phyloP scores from a whole-genome alignment of 495 filamentous ascomycete species.

The Hypoxylon trugodes region DNA sequence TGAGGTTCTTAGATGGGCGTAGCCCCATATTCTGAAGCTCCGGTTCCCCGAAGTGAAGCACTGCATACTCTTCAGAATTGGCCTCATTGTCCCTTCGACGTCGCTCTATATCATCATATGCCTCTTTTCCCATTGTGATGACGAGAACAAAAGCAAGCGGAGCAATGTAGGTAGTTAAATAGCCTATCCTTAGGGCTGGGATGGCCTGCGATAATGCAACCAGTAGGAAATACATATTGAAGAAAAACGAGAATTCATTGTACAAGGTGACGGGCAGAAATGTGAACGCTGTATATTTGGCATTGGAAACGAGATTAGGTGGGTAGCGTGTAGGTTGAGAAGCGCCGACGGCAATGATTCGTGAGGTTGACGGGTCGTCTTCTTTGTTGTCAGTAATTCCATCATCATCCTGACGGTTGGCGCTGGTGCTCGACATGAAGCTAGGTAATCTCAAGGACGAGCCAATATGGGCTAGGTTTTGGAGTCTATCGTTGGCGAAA shows the following conservation, averaged over 20 bases:
- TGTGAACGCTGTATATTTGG: constrained; percentile 96
- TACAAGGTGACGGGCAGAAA: constrained; percentile 95
- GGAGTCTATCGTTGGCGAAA: constrained; percentile 46
- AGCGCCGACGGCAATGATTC: constrained; percentile 60
- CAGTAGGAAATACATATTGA: constrained; percentile 98
- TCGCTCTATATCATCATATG: constrained; percentile 89
- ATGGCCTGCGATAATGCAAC: constrained; percentile 95
- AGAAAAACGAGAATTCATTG: constrained; percentile 99
- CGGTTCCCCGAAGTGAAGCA: constrained; percentile 71
- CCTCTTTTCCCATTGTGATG: constrained; percentile 95
- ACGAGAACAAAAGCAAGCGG: constrained; percentile 90
- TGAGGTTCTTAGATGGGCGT: constrained; percentile 48
- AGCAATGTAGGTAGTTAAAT: constrained; percentile 92
- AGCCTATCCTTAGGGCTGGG: constrained; percentile 87
- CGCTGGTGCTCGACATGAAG: constrained; percentile 54
- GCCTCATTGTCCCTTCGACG: constrained; percentile 89
- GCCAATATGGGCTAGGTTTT: constrained; percentile 46
- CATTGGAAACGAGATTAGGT: constrained; percentile 92
- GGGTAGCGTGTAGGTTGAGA: constrained; percentile 67
- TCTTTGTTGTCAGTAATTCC: constrained; percentile 53
- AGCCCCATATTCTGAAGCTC: constrained; percentile 40
- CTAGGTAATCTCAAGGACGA: constrained; percentile 59
- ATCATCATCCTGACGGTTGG: constrained; percentile 46
- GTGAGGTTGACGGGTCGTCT: constrained; percentile 62
- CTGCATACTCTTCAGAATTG: constrained; percentile 89